Base-by-base conservation (phyloP, 805 yeast genomes). In the Nakazawaea molendinolei region DNA sequence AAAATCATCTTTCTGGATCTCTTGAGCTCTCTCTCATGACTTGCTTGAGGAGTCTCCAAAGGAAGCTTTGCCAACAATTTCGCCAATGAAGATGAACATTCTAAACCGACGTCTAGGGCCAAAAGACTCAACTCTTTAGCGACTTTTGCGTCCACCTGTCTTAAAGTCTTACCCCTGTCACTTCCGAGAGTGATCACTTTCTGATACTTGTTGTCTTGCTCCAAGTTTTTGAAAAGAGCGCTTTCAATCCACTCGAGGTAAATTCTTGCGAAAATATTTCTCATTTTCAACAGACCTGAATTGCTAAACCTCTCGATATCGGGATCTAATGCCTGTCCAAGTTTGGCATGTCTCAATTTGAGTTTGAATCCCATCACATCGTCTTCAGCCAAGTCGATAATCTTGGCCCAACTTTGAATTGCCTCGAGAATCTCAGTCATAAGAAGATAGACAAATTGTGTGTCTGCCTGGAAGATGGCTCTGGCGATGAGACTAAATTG, bases 1-100 rank as follows among this genome's bases (percentile, higher is more conserved):
- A 84, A 83, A 8, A 76, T 67, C 31, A 80, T 71, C 21, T 74
- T 74, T 46, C 71, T 74, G 23, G 76, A 69, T 43, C 73, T 70
- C 27, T 61, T 61, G 23, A 74, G 48, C 44, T 77, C 84, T 14
- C 60, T 63, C 36, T 71, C 78, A 34, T 67, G 64, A 9, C 67
- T 61, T 20, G 74, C 77, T 39, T 65, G 79, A 23, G 73, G 79
- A 18, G 71, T 66, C 39, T 78, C 89, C 28, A 79, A 52, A 4
- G 79, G 69, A 22, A 79, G 52, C n/a, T 68, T 64, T 19, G 69
- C 70, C 17, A 84, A 63, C 15, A 78, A 63, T 16, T 68, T 51
- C 2, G 80, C 68, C 36, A 83, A 53, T 15, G 79, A 74, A 43
- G 67, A 67, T 0, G 84, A 73, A 29, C 80, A 66, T 49, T 81